Base-by-base conservation (phyloP, 1,284 basidiomycete species). In the Malassezia caprae region DNA sequence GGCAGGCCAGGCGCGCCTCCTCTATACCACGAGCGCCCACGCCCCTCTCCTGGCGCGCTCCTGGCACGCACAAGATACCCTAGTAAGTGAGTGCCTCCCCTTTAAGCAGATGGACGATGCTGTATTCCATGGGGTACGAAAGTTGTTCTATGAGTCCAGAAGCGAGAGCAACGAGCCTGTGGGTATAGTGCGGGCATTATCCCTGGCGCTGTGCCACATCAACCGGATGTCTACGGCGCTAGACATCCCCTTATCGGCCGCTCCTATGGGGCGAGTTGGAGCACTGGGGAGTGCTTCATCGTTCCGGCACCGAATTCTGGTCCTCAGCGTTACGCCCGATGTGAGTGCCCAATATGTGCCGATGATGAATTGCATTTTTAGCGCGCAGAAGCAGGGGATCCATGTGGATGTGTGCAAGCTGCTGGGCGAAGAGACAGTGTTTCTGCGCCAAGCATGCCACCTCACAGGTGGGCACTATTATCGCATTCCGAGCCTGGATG, bases 301-400 rank as follows among this genome's bases (percentile, higher is more conserved):
- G 17, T 67, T 65, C 51, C 63, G 60, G 15, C 57, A 61, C 0
- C 82, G 90, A 24, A 88, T 99, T 56, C 81, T 96, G 53, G 82
- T 98, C 56, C 78, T 99, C 49, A 91, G 90, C 52, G 89, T 90
- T 39, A 94, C 91, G 0, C 87, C 87, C 2, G 87, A 90, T 76
- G 80, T 85, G 15, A 85, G 87, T 7, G 82, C 84, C 1, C 86
- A 88, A 26, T 93, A 93, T 75, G 93, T 98, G 49, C 88, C 93
- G 11, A 84, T 98, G 75, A 99, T 99, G 94, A 98, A 98, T 75
- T 87, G 90, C 54, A 96, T 98, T 49, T 99, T 99, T 77, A 91
- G 90, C 3, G 94, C 94, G 1, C 94, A 99, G 75, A 98, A 98
- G 78, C 80, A 64, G 88, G 90, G 87, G 82, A 86, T 96, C 13